Evolutionary conservation across 208 protist genomes (phyloP), one percentile per base, ranked within the genome.

Genomic region (Leishmania aethiopica): DNA sequence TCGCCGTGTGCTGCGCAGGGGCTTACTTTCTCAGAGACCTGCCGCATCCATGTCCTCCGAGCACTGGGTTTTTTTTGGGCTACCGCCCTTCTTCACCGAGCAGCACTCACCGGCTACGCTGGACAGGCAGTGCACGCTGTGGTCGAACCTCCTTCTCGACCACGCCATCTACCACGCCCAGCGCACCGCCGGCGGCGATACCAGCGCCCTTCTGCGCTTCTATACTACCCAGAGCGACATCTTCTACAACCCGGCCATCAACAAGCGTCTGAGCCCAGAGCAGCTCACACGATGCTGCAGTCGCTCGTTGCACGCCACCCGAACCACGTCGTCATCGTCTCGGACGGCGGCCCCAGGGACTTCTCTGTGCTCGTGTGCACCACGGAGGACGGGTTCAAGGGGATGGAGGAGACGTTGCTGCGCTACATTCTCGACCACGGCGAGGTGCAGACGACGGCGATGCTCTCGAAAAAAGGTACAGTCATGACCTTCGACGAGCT

Each of bases 401-500:
- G 85, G 72, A 75, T 96, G 69, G 93, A 96, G 86, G 85, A 94
- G 82, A 88, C 77, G 15, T 82, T 96, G 64, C 86, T 95, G 47
- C 87, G 86, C 40, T 97, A 88, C 87, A 89, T 97, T 60, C 86
- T 96, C 22, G 93, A 96, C 35, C 87, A 91, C 83, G 93, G 95
- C 7, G 86, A 89, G 32, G 95, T 93, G 32, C 95, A 93, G 47
- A 97, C 95, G 10, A 90, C 86, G 15, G 91, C 93, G 35, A 88
- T 93, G 88, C 83, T 97, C 1, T 83, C 92, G 19, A 92, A 90
- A 71, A 95, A 92, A 25, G 95, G 95, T 25, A 91, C 91, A 47
- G 91, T 97, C 47, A 95, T 97, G 92, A 97, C 95, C 11, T 97
- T 97, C 78, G 92, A 97, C 80, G 93, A 97, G 62, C 84, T 97